A percentile compares a stretch with the other conserved stretches of the same genome.
Conservation (phyloP, 352 stramenopile genomes). For the Globisporangium barbulae region DNA sequence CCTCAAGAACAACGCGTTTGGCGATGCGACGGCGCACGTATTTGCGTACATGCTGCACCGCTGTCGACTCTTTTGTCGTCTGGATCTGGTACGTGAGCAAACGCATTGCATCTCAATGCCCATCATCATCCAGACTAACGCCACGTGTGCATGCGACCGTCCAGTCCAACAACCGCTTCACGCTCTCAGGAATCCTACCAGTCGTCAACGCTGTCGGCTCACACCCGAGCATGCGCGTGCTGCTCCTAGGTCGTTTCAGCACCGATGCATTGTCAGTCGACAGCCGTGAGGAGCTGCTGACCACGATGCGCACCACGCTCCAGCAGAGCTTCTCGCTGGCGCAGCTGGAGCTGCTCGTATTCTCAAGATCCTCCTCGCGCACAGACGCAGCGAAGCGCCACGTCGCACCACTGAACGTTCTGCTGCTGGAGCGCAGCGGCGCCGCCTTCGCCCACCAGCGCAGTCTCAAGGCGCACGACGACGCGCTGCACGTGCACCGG, state of each 20-base stretch:
- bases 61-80: slow-evolving; percentile 24
- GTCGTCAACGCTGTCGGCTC: slow-evolving; percentile 13
- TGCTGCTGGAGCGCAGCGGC: slow-evolving; percentile 9
- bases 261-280: neutral
- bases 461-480: neutral
- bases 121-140: neutral
- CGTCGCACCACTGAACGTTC: slow-evolving; percentile 20
- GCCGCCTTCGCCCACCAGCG: slow-evolving; percentile 10
- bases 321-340: slow-evolving; percentile 28
- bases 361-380: slow-evolving; percentile 1
- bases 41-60: slow-evolving; percentile 32
- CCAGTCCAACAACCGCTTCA: slow-evolving; percentile 36
- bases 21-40: slow-evolving; percentile 26
- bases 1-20: slow-evolving; percentile 32
- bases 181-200: slow-evolving; percentile 22
- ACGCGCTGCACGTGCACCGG: slow-evolving; percentile 9
- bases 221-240: slow-evolving; percentile 25
- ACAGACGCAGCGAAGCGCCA: slow-evolving; percentile 11
- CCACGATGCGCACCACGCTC: slow-evolving; percentile 12
- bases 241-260: slow-evolving; percentile 31
- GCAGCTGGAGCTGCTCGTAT: slow-evolving; percentile 23
- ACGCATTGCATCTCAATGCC: neutral
- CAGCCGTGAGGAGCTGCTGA: slow-evolving; percentile 9
- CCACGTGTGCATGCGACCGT: neutral
- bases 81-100: slow-evolving; percentile 33